These are phyloP conservation scores for Aspergillus avenaceus DNA, from an alignment of 495 filamentous ascomycete species.

Conservation along the genomic window DNA sequence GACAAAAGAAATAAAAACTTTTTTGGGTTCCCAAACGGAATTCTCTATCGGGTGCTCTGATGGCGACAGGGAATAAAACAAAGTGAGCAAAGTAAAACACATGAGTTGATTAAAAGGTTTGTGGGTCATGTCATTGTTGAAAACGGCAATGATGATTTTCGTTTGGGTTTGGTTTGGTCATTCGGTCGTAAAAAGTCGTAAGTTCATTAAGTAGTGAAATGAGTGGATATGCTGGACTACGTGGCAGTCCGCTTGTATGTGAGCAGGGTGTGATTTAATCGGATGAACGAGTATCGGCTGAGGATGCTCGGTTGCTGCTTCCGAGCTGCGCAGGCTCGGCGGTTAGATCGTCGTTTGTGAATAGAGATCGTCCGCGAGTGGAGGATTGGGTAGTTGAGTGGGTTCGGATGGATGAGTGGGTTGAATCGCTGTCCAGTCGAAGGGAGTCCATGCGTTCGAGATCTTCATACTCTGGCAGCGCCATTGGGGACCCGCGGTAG, in stretches of 20 bases:
- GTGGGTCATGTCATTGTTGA: conserved; percentile 3
- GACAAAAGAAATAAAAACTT: not conserved
- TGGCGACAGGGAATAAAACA: conserved; percentile 1
- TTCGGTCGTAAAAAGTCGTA: conserved; percentile 13
- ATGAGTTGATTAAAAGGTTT: not conserved
- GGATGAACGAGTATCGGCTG: conserved; percentile 10
- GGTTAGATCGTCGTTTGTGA: conserved; percentile 20
- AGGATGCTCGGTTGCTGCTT: conserved; percentile 12
- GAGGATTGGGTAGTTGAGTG: conserved; percentile 33
- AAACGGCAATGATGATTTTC: not conserved
- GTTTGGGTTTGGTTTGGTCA: not conserved
- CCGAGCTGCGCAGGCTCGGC: conserved; percentile 15
- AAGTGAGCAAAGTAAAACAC: conserved; percentile 8
- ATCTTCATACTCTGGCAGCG: conserved; percentile 39
- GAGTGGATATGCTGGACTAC: not conserved
- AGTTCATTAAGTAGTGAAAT: conserved; percentile 7
- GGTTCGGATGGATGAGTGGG: conserved; percentile 31
- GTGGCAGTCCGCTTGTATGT: not conserved
- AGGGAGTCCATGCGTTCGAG: conserved; percentile 42
- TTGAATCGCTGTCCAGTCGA: conserved; percentile 35
- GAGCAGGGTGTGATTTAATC: not conserved
- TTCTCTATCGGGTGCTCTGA: not conserved
- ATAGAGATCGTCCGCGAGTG: conserved; percentile 19
- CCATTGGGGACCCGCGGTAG: conserved; percentile 39
- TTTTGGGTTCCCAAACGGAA: not conserved